Conservation (phyloP, 2,329 filamentous ascomycete genomes). For the Aspergillus clavatus region DNA sequence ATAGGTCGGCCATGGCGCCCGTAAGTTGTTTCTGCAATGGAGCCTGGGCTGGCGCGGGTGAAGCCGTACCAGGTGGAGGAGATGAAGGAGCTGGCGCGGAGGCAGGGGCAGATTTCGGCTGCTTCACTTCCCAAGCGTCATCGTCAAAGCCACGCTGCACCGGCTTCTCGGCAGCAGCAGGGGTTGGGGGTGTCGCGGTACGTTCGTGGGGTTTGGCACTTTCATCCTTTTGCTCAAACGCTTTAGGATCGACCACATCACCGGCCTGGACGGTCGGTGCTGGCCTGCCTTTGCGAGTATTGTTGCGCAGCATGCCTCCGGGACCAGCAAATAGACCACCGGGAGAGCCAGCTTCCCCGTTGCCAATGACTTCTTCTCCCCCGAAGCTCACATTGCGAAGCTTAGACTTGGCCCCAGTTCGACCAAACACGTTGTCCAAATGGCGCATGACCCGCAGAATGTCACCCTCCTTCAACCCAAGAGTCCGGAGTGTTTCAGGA, state of each 20-base stretch:
- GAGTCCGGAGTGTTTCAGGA: slow-evolving; percentile 70
- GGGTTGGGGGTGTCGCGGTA: slow-evolving; percentile 47
- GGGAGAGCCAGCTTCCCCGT: slow-evolving; percentile 55
- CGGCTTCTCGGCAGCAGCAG: slow-evolving; percentile 47
- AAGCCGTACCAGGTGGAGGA: slow-evolving; percentile 27
- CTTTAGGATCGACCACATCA: slow-evolving; percentile 82
- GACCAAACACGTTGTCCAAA: slow-evolving; percentile 73
- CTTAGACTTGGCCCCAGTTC: slow-evolving; percentile 54
- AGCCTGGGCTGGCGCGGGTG: slow-evolving; percentile 30
- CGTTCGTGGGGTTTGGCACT: slow-evolving; percentile 39
- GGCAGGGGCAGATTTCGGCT: slow-evolving; percentile 54
- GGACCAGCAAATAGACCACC: slow-evolving; percentile 86
- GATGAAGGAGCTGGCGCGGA: slow-evolving; percentile 37
- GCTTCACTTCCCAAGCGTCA: slow-evolving; percentile 95
- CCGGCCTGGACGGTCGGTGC: slow-evolving; percentile 80
- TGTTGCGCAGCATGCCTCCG: slow-evolving; percentile 86
- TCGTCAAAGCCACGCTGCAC: slow-evolving; percentile 74
- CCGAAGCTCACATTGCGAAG: slow-evolving; percentile 52
- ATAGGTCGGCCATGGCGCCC: slow-evolving; percentile 65
- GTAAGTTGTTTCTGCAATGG: slow-evolving; percentile 47
- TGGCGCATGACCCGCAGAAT: slow-evolving; percentile 92
- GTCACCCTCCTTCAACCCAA: slow-evolving; percentile 94
- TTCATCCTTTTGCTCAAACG: slow-evolving; percentile 64
- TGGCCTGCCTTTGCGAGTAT: slow-evolving; percentile 86
- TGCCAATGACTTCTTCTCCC: slow-evolving; percentile 49